Percentiles rank a stretch among this genome's conserved stretches.
These are phyloP conservation scores for Fraxinus greggii DNA, from an alignment of 305 asterid genomes.

Conservation along the genomic window DNA sequence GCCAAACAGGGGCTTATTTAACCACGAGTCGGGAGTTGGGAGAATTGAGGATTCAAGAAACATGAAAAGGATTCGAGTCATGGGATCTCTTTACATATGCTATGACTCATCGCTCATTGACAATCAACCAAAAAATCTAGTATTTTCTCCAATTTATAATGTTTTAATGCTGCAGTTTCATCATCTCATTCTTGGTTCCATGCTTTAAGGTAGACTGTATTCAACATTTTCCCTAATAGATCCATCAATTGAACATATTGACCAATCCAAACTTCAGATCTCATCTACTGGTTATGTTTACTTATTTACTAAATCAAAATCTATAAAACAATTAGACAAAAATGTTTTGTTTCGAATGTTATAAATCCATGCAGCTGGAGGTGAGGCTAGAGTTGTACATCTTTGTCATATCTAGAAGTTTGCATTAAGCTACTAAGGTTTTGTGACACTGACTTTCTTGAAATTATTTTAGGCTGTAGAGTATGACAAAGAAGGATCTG, in stretches of 20 bases:
- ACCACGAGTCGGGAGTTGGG: neutral
- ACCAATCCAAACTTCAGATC: neutral
- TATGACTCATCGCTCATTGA: neutral
- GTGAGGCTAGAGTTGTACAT: neutral
- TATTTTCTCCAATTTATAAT: neutral
- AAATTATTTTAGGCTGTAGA: constrained; percentile 49
- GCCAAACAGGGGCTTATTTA: neutral
- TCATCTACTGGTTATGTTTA: neutral
- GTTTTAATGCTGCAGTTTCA: neutral
- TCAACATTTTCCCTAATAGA: neutral
- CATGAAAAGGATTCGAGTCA: neutral
- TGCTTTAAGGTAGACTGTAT: neutral
- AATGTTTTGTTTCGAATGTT: neutral
- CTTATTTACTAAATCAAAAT: neutral
- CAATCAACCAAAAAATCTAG: neutral
- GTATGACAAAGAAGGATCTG: constrained; percentile 92
- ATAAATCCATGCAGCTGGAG: neutral
- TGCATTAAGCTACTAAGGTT: constrained; percentile 13
- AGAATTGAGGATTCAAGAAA: neutral
- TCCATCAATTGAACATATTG: neutral
- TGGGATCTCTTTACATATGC: neutral
- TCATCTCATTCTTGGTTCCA: neutral
- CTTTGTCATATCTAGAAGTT: neutral
- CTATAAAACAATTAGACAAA: neutral
- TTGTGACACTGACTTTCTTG: constrained; percentile 17